Evolutionary conservation across 176 grass and related monocot genomes (phyloP).

Genomic region (Leersia perrieri): DNA sequence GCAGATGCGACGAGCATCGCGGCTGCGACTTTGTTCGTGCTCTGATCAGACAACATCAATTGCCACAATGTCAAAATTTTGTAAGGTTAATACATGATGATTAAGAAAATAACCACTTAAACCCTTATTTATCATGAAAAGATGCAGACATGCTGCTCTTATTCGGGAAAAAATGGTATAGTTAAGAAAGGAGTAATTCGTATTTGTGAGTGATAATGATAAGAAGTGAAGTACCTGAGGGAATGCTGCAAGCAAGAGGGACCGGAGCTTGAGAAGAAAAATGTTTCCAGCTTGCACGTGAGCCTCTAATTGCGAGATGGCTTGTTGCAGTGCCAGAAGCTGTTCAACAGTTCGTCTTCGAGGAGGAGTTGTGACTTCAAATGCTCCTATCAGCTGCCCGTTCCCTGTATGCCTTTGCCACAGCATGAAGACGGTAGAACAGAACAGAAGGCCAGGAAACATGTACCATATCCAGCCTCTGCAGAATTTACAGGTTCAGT

Average conservation of each 20-base stretch:
- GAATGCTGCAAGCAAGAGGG: conserved; percentile 78
- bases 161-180: no score
- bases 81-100: background rate
- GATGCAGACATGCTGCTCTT: no score
- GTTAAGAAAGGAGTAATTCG: no score
- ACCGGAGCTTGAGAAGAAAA: conserved; percentile 85
- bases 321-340: conserved; percentile 74
- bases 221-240: conserved; percentile 47
- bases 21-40: conserved; percentile 60
- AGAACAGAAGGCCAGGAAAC: conserved; percentile 59
- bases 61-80: background rate
- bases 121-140: no score
- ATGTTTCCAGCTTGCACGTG: conserved; percentile 76
- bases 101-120: background rate
- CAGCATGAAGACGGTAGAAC: conserved; percentile 61
- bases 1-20: conserved; percentile 38
- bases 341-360: conserved; percentile 63
- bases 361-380: conserved; percentile 58
- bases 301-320: conserved; percentile 69
- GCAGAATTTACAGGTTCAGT: background rate
- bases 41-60: conserved; percentile 35
- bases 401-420: conserved; percentile 61
- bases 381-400: conserved; percentile 52
- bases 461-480: conserved; percentile 76
- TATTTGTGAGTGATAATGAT: background rate